Evolutionary conservation across 2,329 filamentous ascomycete genomes (phyloP).

Genomic region (Talaromyces pinophilus): DNA sequence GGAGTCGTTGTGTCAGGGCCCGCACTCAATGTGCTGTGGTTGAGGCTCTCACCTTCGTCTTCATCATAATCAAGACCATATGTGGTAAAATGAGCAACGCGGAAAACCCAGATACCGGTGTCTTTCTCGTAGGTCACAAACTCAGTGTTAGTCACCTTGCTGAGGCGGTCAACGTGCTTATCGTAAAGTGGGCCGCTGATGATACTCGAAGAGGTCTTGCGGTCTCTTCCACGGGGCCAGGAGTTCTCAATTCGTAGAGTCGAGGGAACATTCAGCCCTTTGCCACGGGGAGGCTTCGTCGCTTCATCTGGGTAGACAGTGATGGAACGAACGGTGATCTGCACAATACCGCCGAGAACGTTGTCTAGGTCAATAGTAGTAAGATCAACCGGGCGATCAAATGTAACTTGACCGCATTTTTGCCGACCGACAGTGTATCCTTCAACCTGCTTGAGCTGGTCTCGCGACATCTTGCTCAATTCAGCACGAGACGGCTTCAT

Average conservation of each 20-base stretch:
- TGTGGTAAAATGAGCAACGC: constrained; percentile 93
- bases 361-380: constrained; percentile 75
- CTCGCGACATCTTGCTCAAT: constrained; percentile 74
- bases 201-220: constrained; percentile 56
- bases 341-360: constrained; percentile 75
- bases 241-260: constrained; percentile 87
- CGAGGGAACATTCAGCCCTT: constrained; percentile 88
- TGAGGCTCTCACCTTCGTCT: constrained; percentile 56
- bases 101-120: constrained; percentile 86
- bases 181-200: constrained; percentile 67
- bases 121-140: constrained; percentile 78
- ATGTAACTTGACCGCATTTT: constrained; percentile 77
- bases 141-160: constrained; percentile 74
- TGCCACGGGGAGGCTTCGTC: constrained; percentile 80
- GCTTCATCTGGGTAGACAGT: constrained; percentile 79
- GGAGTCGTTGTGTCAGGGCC: constrained; percentile 53
- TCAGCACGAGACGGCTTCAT: constrained; percentile 75
- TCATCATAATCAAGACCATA: constrained; percentile 82
- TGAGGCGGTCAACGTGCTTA: constrained; percentile 79
- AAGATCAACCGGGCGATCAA: constrained; percentile 80
- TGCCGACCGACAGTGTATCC: constrained; percentile 81
- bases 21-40: constrained; percentile 54
- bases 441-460: constrained; percentile 72
- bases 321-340: constrained; percentile 73
- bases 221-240: constrained; percentile 74